These are phyloP conservation scores for Kwoniella pini DNA, from an alignment of 768 basidiomycete genomes.

Conservation along the genomic window DNA sequence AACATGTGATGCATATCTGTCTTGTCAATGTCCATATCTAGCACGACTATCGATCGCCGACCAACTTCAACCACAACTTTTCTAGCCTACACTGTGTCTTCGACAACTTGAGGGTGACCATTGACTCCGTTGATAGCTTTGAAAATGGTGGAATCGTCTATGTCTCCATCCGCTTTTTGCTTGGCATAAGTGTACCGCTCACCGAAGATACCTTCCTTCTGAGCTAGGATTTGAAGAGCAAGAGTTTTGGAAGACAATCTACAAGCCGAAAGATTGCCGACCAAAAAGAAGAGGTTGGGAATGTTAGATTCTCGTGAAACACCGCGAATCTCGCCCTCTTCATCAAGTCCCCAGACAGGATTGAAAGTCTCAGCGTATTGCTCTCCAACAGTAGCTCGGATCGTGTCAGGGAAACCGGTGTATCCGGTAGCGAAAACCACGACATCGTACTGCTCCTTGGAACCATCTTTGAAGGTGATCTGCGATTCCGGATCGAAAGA, in stretches of 20 bases:
- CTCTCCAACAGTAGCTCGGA: constrained; percentile 45
- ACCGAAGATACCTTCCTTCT: constrained; percentile 39
- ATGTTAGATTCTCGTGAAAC: constrained; percentile 35
- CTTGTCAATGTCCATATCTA: too few relatives aligned
- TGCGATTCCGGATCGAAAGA: constrained; percentile 49
- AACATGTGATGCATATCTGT: too few relatives aligned
- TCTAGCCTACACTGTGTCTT: constrained; percentile 9
- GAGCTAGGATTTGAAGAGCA: constrained; percentile 39
- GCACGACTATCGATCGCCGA: too few relatives aligned
- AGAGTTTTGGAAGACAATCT: constrained; percentile 39
- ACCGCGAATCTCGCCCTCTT: constrained; percentile 52
- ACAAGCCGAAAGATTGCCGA: constrained; percentile 40
- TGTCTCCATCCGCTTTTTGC: constrained; percentile 31
- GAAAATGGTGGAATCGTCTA: constrained; percentile 22
- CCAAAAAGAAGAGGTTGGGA: constrained; percentile 40
- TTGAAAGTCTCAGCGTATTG: constrained; percentile 48
- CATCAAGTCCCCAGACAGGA: constrained; percentile 51
- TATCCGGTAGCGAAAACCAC: constrained; percentile 66
- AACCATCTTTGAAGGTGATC: constrained; percentile 46
- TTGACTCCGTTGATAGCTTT: constrained; percentile 17
- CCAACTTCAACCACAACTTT: not conserved
- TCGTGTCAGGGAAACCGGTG: constrained; percentile 44
- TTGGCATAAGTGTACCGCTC: constrained; percentile 40
- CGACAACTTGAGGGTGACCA: constrained; percentile 8
- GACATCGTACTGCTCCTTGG: constrained; percentile 60